phyloP scores from a whole-genome alignment of 1,284 basidiomycete species.

The Athelia sp. region DNA sequence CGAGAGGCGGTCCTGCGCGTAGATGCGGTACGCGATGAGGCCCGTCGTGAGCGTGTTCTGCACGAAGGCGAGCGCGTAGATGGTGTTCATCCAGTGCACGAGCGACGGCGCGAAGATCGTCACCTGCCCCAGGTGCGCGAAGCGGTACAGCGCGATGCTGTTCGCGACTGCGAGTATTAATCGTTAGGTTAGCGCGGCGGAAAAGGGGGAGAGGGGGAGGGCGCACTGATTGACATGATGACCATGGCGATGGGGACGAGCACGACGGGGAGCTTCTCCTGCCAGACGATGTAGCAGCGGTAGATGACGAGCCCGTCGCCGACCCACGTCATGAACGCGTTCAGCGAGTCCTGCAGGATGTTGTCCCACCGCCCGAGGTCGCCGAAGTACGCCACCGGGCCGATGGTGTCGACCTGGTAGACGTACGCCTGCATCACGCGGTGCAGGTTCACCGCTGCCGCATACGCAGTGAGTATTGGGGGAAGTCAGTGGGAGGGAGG shows the following conservation, averaged over 20 bases:
- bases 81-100: constrained; percentile 22
- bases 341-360: constrained; percentile 21
- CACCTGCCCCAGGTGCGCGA: constrained; percentile 14
- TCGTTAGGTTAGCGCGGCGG: background rate
- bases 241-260: constrained; percentile 17
- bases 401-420: constrained; percentile 15
- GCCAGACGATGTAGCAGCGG: constrained; percentile 24
- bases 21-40: constrained; percentile 25
- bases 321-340: constrained; percentile 23
- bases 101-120: constrained; percentile 19
- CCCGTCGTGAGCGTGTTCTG: constrained; percentile 26
- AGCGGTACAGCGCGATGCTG: constrained; percentile 16
- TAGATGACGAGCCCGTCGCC: constrained; percentile 26
- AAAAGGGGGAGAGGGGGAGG: background rate
- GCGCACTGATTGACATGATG: constrained; percentile 19
- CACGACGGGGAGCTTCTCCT: constrained; percentile 18
- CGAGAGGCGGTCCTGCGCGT: constrained; percentile 17
- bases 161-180: constrained; percentile 18
- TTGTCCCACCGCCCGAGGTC: constrained; percentile 24
- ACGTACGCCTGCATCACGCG: constrained; percentile 23
- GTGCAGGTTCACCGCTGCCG: constrained; percentile 21
- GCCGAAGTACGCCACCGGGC: constrained; percentile 20
- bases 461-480: background rate
- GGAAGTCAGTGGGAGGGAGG: background rate
- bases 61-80: constrained; percentile 23